Evolutionary conservation across 2,329 filamentous ascomycete species (phyloP).

Genomic region (Leptosphaerulina australis): DNA sequence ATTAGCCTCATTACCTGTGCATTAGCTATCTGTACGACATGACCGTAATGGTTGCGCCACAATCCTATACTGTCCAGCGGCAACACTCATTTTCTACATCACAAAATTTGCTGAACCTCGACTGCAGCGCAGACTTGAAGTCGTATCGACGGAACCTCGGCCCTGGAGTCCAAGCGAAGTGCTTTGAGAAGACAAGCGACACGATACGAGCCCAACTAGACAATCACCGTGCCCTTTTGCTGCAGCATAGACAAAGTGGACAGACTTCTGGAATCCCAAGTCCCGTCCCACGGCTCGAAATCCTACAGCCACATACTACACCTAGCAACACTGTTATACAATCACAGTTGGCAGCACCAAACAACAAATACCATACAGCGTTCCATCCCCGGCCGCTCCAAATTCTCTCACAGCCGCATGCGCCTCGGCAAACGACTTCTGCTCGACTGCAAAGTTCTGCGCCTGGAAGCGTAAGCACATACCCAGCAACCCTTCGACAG

Average conservation of each 20-base stretch:
- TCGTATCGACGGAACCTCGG: constrained; percentile 31
- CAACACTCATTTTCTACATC: constrained; percentile 15
- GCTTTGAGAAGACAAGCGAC: constrained; percentile 30
- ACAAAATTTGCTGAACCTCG: constrained; percentile 27
- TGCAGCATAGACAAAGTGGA: constrained; percentile 16
- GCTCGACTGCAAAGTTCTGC: constrained; percentile 2
- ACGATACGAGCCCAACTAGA: constrained; percentile 28
- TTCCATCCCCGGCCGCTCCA: constrained; percentile 17
- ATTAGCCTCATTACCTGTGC: background rate
- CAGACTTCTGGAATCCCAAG: constrained; percentile 12
- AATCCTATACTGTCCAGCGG: constrained; percentile 17
- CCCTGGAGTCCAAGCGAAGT: constrained; percentile 29
- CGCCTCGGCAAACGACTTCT: constrained; percentile 8
- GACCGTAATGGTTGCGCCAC: constrained; percentile 17
- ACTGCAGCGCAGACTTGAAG: constrained; percentile 31
- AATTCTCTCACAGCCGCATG: constrained; percentile 17
- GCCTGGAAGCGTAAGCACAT: constrained; percentile 18
- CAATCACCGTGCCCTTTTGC: constrained; percentile 26
- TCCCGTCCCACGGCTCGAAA: constrained; percentile 20
- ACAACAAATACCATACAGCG: constrained; percentile 6
- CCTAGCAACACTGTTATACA: constrained; percentile 3
- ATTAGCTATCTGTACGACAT: background rate
- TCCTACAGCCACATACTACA: constrained; percentile 6
- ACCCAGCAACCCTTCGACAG: constrained; percentile 14
- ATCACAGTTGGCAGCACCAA: constrained; percentile 1